Percentiles rank a stretch among this genome's conserved stretches.
Evolutionary conservation across 163 green algal species (phyloP).

Genomic region (Chlamydomonas reinhardtii): DNA sequence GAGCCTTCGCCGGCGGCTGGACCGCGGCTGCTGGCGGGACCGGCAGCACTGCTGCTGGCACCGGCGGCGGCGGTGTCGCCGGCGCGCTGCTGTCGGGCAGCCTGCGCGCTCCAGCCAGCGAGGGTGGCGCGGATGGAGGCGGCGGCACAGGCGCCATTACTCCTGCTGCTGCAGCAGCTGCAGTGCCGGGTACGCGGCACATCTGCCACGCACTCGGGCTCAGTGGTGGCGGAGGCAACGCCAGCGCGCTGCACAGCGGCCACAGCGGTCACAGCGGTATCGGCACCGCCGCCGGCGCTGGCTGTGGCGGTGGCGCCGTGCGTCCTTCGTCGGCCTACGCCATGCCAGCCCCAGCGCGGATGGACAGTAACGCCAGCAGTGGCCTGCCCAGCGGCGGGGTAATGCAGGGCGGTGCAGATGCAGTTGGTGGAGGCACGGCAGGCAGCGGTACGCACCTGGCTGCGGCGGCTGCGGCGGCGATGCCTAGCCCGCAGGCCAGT

Average conservation of each 20-base stretch:
- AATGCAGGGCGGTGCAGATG: too few relatives aligned
- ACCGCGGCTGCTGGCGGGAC: slow-evolving; percentile 50
- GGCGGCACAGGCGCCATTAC: too few relatives aligned
- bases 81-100: not conserved
- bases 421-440: too few relatives aligned
- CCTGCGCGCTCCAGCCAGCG: too few relatives aligned
- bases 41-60: not conserved
- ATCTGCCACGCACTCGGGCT: not conserved
- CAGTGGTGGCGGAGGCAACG: not conserved
- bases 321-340: not conserved
- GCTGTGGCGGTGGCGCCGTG: not conserved
- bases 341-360: too few relatives aligned
- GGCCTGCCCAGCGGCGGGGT: too few relatives aligned
- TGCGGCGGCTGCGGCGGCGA: too few relatives aligned
- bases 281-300: not conserved
- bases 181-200: not conserved
- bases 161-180: not conserved
- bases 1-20: slow-evolving; percentile 53
- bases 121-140: too few relatives aligned
- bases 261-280: slow-evolving; percentile 4
- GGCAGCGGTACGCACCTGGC: not conserved
- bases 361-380: too few relatives aligned
- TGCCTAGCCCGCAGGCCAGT: too few relatives aligned
- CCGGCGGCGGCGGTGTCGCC: not conserved
- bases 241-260: not conserved